Base-by-base conservation (phyloP, 192 early-diverging fungal species). In the Entophlyctis luteolus region DNA sequence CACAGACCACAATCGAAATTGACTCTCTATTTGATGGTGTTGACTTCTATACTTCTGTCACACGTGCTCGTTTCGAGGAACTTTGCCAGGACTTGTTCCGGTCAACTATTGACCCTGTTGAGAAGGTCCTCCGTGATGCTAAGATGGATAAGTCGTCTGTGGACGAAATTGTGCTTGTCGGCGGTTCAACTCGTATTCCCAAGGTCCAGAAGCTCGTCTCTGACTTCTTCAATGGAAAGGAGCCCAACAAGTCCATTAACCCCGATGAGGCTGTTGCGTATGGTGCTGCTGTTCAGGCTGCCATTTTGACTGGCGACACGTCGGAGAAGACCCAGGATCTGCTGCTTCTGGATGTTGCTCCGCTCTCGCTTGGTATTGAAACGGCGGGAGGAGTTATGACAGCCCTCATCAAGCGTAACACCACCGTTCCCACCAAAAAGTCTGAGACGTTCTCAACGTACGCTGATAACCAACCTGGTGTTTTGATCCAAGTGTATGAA, bases 331-430 rank as follows among this genome's bases (percentile, higher is more conserved):
- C 92, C 71, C 91, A 93, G 76, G 93, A 93, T 67, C 80, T 98
- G 73, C 86, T 96, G 54, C 81, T 98, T 65, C 84, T 96, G 76
- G 96, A 98, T 74, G 93, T 96, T 53, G 90, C 94, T 46, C 93
- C 96, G 63, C 92, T 96, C 70, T 94, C 94, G 48, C 87, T 96
- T 77, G 94, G 96, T 86, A 95, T 96, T 79, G 94, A 96, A 82
- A 96, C 94, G 55, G 93, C 93, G 63, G 94, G 94, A 72, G 96
- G 96, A 79, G 93, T 96, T 81, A 95, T 98, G 93, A 96, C 94
- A 62, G 77, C 91, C 48, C 87, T 98, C 65, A 96, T 97, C 86
- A 92, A 92, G 86, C 91, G 94, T 67, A 98, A 97, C 89, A 96
- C 93, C 71, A 94, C 93, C 55, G 86, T 97, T 60, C 93, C 94